Conservation (phyloP, 1,284 basidiomycete species). For the Apiotrichum sp. region DNA sequence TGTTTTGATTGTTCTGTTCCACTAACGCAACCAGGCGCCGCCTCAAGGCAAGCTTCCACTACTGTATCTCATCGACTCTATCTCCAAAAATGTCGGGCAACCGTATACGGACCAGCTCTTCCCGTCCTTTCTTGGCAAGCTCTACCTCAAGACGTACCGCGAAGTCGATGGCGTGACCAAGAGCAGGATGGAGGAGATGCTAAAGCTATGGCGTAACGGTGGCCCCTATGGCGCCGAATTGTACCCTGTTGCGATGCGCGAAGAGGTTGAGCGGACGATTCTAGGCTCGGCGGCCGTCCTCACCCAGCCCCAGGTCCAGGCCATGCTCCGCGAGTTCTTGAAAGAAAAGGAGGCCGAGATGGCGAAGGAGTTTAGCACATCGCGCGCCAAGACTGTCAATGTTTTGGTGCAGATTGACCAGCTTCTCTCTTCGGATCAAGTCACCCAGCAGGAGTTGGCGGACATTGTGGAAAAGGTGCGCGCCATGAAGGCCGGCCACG, state of each 20-base stretch:
- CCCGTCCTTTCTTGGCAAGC: constrained; percentile 59
- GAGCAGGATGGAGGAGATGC: constrained; percentile 92
- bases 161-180: constrained; percentile 75
- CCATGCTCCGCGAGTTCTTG: constrained; percentile 22
- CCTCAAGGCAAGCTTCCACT: constrained; percentile 85
- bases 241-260: constrained; percentile 46
- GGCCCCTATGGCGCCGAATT: constrained; percentile 71
- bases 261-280: constrained; percentile 36
- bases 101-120: constrained; percentile 80
- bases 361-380: constrained; percentile 21
- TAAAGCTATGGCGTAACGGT: constrained; percentile 83
- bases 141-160: constrained; percentile 78
- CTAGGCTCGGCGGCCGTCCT: constrained; percentile 26
- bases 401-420: constrained; percentile 37
- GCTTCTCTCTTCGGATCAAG: constrained; percentile 28
- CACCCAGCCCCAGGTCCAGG: constrained; percentile 18
- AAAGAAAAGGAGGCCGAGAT: constrained; percentile 36
- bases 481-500: constrained; percentile 38
- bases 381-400: constrained; percentile 28
- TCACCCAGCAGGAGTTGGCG: constrained; percentile 33
- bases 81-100: constrained; percentile 87
- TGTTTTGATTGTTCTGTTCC: background rate
- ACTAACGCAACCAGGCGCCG: constrained; percentile 60
- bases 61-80: constrained; percentile 92
- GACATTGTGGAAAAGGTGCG: constrained; percentile 39